Conservation (phyloP, 495 filamentous ascomycete genomes). For the Diplogelasinospora grovesii region DNA sequence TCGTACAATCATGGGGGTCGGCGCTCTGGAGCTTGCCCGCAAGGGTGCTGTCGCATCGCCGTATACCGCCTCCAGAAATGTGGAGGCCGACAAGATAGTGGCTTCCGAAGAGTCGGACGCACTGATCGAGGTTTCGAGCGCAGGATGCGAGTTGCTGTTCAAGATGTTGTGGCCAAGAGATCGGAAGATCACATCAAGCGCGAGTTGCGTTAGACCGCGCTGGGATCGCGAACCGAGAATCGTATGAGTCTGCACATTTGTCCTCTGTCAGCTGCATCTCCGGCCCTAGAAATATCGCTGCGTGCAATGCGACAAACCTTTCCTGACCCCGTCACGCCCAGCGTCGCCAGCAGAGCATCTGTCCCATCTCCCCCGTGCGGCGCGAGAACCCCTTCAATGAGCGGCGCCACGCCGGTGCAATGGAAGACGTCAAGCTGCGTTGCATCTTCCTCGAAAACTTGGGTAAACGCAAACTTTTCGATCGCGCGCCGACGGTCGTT, state of each 20-base stretch:
- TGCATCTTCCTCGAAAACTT: constrained; percentile 81
- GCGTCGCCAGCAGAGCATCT: constrained; percentile 84
- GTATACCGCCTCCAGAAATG: constrained; percentile 77
- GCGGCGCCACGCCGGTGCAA: constrained; percentile 63
- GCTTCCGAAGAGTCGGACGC: constrained; percentile 79
- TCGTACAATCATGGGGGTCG: constrained; percentile 77
- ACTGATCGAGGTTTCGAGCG: constrained; percentile 62
- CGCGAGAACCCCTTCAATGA: constrained; percentile 74
- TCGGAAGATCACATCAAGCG: constrained; percentile 82
- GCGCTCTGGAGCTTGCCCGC: constrained; percentile 61
- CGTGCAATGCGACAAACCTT: constrained; percentile 63
- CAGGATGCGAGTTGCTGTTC: constrained; percentile 50
- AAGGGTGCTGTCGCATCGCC: constrained; percentile 53
- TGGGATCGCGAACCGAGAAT: constrained; percentile 84
- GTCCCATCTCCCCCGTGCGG: constrained; percentile 62
- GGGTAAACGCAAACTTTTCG: constrained; percentile 91
- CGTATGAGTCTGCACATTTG: constrained; percentile 72
- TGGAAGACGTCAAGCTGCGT: constrained; percentile 83
- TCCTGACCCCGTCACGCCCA: constrained; percentile 92
- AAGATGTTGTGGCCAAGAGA: constrained; percentile 64
- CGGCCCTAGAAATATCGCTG: too few species aligned
- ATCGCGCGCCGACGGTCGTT: constrained; percentile 77
- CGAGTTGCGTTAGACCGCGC: constrained; percentile 84
- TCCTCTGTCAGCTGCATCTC: constrained; percentile 14
- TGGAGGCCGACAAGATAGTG: constrained; percentile 64